Percentiles rank a stretch among this genome's conserved stretches.
These are phyloP conservation scores for Penicillium sp. DNA, from an alignment of 2,329 filamentous ascomycete genomes.

Conservation along the genomic window DNA sequence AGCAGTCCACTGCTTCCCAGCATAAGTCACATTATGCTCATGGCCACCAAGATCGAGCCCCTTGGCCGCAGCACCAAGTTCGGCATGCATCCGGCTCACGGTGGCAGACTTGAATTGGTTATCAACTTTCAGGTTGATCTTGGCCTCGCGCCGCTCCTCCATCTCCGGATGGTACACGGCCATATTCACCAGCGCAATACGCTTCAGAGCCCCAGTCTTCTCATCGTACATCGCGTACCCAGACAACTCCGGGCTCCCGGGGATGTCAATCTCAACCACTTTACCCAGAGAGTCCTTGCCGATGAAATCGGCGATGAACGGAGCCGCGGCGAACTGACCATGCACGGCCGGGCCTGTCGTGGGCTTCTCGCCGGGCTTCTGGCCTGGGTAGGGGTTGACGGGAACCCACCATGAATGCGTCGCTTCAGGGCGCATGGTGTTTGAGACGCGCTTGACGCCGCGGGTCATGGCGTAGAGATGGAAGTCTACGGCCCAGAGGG, in stretches of 20 bases:
- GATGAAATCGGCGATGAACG: conserved; percentile 19
- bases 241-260: conserved; percentile 1
- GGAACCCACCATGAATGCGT: conserved; percentile 16
- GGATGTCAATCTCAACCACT: conserved; percentile 2
- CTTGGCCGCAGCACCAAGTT: no score
- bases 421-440: conserved; percentile 14
- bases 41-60: no score
- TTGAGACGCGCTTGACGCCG: conserved; percentile 15
- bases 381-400: background rate
- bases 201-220: background rate
- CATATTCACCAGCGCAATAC: conserved; percentile 9
- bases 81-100: conserved; percentile 12
- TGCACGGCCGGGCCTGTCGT: conserved; percentile 12
- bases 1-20: conserved; percentile 21
- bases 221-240: conserved; percentile 10
- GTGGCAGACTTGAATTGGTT: conserved; percentile 1
- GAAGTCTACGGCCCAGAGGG: conserved; percentile 12
- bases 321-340: conserved; percentile 11
- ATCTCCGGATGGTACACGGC: conserved; percentile 1
- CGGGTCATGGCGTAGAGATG: conserved; percentile 14
- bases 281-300: conserved; percentile 10
- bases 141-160: background rate
- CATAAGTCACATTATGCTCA: conserved; percentile 26
- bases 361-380: background rate
- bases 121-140: conserved; percentile 1